phyloP scores from a whole-genome alignment of 257 asterid genomes.

The Solanum okadae region DNA sequence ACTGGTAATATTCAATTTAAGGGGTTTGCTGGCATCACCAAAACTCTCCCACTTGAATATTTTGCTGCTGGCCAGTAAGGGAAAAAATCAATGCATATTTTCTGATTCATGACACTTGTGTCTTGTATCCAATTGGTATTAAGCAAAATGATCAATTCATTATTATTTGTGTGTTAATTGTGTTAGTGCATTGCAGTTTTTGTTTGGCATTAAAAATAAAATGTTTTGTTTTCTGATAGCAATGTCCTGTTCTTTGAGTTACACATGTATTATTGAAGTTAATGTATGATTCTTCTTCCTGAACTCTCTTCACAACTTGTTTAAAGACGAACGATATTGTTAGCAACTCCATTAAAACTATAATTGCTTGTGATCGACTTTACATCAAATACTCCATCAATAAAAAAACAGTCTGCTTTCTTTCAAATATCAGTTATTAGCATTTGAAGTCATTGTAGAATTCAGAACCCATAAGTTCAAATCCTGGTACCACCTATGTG shows the following conservation, averaged over 20 bases:
- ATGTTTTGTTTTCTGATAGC: not conserved
- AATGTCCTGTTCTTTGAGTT: not conserved
- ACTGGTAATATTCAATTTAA: slow-evolving; percentile 67
- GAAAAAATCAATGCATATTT: too few species aligned
- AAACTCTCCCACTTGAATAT: slow-evolving; percentile 63
- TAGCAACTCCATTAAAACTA: not conserved
- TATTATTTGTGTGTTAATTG: not conserved
- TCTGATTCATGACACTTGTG: not conserved
- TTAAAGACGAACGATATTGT: not conserved
- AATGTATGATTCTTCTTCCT: not conserved
- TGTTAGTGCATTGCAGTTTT: not conserved
- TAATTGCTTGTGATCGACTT: not conserved
- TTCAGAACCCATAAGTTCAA: too few species aligned
- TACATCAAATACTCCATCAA: not conserved
- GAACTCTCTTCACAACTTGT: not conserved
- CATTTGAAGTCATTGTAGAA: too few species aligned
- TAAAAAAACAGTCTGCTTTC: too few species aligned
- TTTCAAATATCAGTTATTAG: too few species aligned
- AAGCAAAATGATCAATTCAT: not conserved
- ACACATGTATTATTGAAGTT: not conserved
- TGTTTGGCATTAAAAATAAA: not conserved
- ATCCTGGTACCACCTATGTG: too few species aligned
- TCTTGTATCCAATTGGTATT: not conserved
- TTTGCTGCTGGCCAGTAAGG: slow-evolving; percentile 52
- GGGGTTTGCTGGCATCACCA: slow-evolving; percentile 71